phyloP scores from a whole-genome alignment of 306 rosid genomes.

The Quercus alba region DNA sequence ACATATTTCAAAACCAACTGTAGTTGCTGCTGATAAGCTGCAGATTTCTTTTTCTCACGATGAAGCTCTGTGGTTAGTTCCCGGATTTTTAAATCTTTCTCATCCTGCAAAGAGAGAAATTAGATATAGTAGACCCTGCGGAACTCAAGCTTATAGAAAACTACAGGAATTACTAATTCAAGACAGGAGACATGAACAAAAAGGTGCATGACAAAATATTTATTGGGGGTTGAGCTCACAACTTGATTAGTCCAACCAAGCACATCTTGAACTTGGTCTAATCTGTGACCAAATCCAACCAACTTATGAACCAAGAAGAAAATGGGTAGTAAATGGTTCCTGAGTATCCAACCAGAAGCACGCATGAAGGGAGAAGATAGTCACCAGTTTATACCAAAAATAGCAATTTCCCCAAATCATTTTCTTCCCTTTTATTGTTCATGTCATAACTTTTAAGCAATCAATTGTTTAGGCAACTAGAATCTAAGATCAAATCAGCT shows the following conservation, averaged over 20 bases:
- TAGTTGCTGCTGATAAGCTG: conserved; percentile 17
- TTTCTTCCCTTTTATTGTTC: not conserved
- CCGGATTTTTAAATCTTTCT: conserved; percentile 19
- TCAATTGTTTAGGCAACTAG: not conserved
- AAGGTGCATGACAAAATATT: not conserved
- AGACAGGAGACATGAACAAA: not conserved
- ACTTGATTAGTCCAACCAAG: not conserved
- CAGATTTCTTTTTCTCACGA: conserved; percentile 20
- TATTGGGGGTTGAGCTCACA: not conserved
- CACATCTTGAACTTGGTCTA: not conserved
- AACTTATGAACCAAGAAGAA: not conserved
- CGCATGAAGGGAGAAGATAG: not conserved
- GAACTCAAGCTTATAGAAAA: not conserved
- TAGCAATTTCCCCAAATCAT: not conserved
- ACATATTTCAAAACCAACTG: conserved; percentile 19
- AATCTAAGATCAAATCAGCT: not conserved
- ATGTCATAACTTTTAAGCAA: not conserved
- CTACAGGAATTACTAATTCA: not conserved
- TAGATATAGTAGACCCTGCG: not conserved
- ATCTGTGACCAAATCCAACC: not conserved
- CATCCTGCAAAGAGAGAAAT: conserved; percentile 8
- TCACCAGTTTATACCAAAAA: not conserved
- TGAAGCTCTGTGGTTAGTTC: conserved; percentile 19
- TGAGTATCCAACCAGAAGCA: not conserved
- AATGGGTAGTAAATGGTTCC: not conserved